Evolutionary conservation across 2,329 filamentous ascomycete species (phyloP), one percentile per base, ranked within the genome.

Genomic region (Pseudogymnoascus sp.): DNA sequence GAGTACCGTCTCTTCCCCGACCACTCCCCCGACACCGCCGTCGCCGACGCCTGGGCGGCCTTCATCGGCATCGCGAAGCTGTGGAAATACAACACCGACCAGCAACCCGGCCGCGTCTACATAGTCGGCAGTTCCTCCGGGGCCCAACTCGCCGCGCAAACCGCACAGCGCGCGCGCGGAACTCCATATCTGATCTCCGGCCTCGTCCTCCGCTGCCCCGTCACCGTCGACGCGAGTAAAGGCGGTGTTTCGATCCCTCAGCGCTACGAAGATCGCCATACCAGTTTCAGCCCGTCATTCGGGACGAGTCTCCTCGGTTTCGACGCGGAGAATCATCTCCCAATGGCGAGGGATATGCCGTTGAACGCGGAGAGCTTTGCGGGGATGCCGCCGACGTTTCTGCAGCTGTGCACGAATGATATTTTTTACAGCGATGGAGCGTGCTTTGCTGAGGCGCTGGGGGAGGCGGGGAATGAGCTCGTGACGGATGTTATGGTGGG

Each of bases 341-440:
- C 50, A 2, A 72, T 78, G 3, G 71, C 78, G 21, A 68, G 70
- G 31, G 70, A 68, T 40, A 75, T 81, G 67, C 79, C 79, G 7
- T 68, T 82, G 4, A 80, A 81, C 67, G 72, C 70, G 0, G 4
- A 56, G 66, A 37, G 62, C 63, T 46, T 40, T 66, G 67, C 71
- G 14, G 68, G 72, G 11, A 59, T 81, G 44, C 62, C 67, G 4
- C 71, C 74, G 63, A 78, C 78, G 50, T 83, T 78, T 75, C 75
- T 82, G 14, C 81, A 83, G 71, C 70, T 82, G 4, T 78, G 76
- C 64, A 79, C 78, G 7, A 82, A 82, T 61, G 81, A 83, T 66
- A 75, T 77, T 42, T 74, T 82, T 64, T 82, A 82, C 70, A 79
- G 78, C 18, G 81, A 83, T 69, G 80, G 81, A 8, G 66, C 80